Conservation (phyloP, 805 yeast species). For the Pichia exigua region DNA sequence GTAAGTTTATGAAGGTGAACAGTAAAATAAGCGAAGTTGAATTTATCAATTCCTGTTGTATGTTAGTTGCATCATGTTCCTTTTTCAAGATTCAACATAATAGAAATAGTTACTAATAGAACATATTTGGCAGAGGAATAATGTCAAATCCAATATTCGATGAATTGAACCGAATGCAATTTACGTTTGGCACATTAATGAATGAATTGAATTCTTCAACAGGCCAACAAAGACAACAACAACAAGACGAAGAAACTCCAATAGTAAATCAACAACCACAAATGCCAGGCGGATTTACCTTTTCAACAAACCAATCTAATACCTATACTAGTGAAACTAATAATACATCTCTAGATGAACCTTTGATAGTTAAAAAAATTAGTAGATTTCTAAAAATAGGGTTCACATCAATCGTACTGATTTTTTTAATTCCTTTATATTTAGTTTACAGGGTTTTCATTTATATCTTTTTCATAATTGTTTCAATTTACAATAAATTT, state of each 20-base stretch:
- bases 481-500: conserved; percentile 19
- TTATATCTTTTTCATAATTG: conserved; percentile 12
- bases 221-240: background rate
- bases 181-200: background rate
- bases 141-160: background rate
- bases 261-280: background rate
- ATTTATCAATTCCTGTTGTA: background rate
- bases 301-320: background rate
- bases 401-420: background rate
- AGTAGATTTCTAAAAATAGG: background rate
- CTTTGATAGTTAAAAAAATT: background rate
- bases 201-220: background rate
- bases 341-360: background rate
- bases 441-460: conserved; percentile 17
- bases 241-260: conserved; percentile 6
- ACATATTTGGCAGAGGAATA: background rate
- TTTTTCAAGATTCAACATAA: background rate
- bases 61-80: background rate
- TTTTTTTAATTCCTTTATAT: conserved; percentile 23
- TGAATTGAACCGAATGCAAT: conserved; percentile 2
- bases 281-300: conserved; percentile 10
- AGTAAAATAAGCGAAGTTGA: background rate
- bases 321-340: background rate
- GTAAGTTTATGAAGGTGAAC: background rate
- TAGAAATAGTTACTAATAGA: background rate